Percentiles rank a stretch among this genome's conserved stretches.
phyloP scores from a whole-genome alignment of 2,329 filamentous ascomycete genomes.

The Trichoderma semiorbis region DNA sequence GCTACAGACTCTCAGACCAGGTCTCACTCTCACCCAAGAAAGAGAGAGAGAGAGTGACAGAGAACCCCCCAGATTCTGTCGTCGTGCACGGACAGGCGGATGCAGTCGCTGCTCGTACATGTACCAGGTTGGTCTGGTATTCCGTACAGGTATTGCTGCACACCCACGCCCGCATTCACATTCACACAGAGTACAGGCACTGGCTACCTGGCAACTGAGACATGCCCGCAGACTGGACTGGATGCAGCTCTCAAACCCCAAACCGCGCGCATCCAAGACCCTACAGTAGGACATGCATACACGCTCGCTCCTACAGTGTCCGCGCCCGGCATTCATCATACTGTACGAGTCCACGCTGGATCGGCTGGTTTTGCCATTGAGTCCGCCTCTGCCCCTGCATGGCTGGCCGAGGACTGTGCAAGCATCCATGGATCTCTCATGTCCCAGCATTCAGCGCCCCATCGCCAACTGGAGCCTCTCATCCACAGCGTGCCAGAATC shows the following conservation, averaged over 20 bases:
- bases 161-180: background rate
- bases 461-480: background rate
- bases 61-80: background rate
- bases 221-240: background rate
- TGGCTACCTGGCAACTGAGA: background rate
- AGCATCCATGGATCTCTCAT: background rate
- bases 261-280: slow-evolving; percentile 2
- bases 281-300: background rate
- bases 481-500: background rate
- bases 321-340: background rate
- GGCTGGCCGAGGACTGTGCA: background rate
- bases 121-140: background rate
- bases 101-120: background rate
- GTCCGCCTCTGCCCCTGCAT: background rate
- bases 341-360: background rate
- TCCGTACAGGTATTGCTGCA: background rate
- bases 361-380: background rate
- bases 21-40: background rate
- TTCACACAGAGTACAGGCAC: background rate
- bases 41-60: background rate
- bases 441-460: background rate
- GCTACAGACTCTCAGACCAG: background rate
- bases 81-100: background rate
- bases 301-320: background rate
- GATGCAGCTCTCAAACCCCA: background rate